A percentile compares a stretch with the other conserved stretches of the same genome.
phyloP scores from a whole-genome alignment of 441 rosid species.

The Populus trichocarpa region DNA sequence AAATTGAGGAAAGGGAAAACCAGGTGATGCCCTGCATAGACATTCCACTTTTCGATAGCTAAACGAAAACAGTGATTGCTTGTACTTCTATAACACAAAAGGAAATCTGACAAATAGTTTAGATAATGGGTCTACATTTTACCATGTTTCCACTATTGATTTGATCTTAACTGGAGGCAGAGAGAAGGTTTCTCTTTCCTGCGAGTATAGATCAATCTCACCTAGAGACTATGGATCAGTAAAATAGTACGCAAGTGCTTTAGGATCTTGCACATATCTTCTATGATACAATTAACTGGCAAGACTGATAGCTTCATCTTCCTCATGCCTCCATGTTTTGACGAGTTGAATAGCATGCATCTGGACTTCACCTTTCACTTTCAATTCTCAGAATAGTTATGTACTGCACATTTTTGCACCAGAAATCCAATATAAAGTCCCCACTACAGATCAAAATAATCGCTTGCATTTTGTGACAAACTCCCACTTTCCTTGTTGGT shows the following conservation, averaged over 20 bases:
- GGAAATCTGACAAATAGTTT: too few species aligned
- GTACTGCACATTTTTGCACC: slow-evolving; percentile 1
- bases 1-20: too few species aligned
- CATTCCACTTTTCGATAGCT: too few species aligned
- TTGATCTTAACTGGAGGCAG: too few species aligned
- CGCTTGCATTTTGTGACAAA: slow-evolving; percentile 7
- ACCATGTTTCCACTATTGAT: too few species aligned
- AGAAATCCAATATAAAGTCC: not conserved
- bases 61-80: too few species aligned
- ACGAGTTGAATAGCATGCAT: not conserved
- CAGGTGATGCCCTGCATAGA: too few species aligned
- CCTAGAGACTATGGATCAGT: not conserved
- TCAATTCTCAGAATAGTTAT: not conserved
- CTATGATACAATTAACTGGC: not conserved
- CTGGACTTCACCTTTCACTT: not conserved
- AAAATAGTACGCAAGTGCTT: not conserved
- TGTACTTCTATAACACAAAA: too few species aligned
- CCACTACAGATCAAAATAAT: slow-evolving; percentile 29
- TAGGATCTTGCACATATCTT: too few species aligned
- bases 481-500: slow-evolving; percentile 9
- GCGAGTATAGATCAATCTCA: not conserved
- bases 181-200: not conserved
- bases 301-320: not conserved
- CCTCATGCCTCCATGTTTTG: not conserved
- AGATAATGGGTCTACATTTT: too few species aligned